Conservation (phyloP, 495 filamentous ascomycete species). For the Penicillium verhagenii region DNA sequence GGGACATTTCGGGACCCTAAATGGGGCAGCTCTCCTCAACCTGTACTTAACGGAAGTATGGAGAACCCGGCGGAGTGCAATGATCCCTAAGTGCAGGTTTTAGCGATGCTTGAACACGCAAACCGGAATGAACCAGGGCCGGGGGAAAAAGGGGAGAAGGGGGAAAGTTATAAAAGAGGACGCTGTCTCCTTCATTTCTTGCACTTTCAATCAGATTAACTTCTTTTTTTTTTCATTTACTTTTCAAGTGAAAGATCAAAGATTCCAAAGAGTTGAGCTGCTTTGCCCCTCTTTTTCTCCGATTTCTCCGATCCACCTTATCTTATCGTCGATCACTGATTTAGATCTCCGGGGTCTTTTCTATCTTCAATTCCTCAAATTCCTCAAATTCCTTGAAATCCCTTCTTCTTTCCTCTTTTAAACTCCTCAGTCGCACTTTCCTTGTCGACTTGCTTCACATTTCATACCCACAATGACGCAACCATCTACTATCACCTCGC, state of each 20-base stretch:
- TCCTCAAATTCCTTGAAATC: neutral
- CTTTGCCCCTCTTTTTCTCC: conserved; percentile 11
- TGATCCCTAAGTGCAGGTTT: conserved; percentile 54
- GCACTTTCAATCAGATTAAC: conserved; percentile 1
- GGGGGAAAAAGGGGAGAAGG: conserved; percentile 10
- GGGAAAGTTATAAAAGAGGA: conserved; percentile 19
- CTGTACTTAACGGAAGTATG: conserved; percentile 53
- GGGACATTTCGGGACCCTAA: conserved; percentile 26
- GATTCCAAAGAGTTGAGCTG: too few species aligned
- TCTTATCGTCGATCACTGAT: conserved; percentile 28
- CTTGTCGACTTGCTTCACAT: neutral
- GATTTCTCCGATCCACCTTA: conserved; percentile 20
- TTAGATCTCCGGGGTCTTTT: conserved; percentile 7
- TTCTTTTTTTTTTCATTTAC: conserved; percentile 6
- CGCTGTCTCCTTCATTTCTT: neutral
- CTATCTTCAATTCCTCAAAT: conserved; percentile 4
- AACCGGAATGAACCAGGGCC: conserved; percentile 15
- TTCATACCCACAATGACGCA: conserved; percentile 50
- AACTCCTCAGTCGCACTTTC: neutral
- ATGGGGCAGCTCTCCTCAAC: conserved; percentile 46
- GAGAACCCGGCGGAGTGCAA: conserved; percentile 30
- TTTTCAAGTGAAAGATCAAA: too few species aligned
- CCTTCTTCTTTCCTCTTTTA: neutral
- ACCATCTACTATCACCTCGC: conserved; percentile 72
- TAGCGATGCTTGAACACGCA: conserved; percentile 33